phyloP scores from a whole-genome alignment of 495 filamentous ascomycete species.

The Lophiotrema nucula region DNA sequence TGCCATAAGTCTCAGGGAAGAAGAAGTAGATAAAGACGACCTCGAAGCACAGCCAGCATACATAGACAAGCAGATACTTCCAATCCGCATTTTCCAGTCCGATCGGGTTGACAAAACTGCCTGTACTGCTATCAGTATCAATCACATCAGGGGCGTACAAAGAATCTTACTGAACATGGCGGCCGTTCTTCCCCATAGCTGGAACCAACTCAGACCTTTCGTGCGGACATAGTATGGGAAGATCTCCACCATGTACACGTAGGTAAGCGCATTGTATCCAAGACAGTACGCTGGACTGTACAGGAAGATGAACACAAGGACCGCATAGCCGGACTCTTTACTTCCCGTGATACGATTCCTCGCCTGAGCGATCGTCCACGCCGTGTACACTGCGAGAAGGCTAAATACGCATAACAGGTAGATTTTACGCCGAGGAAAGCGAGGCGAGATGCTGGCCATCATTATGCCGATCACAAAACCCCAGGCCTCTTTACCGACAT shows the following conservation, averaged over 20 bases:
- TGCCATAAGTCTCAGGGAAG: slow-evolving; percentile 61
- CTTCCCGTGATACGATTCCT: slow-evolving; percentile 47
- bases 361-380: slow-evolving; percentile 59
- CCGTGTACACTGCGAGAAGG: slow-evolving; percentile 57
- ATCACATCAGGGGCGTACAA: slow-evolving; percentile 26
- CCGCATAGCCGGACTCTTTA: slow-evolving; percentile 44
- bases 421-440: slow-evolving; percentile 12
- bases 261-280: slow-evolving; percentile 65
- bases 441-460: slow-evolving; percentile 2
- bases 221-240: slow-evolving; percentile 44
- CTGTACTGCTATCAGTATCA: slow-evolving; percentile 44
- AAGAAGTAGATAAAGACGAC: slow-evolving; percentile 61
- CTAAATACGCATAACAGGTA: slow-evolving; percentile 46
- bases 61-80: slow-evolving; percentile 64
- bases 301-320: slow-evolving; percentile 58
- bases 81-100: slow-evolving; percentile 57
- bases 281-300: slow-evolving; percentile 64
- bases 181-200: slow-evolving; percentile 8
- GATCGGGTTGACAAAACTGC: slow-evolving; percentile 63
- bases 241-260: slow-evolving; percentile 49
- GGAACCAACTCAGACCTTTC: slow-evolving; percentile 42
- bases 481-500: slow-evolving; percentile 61
- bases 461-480: slow-evolving; percentile 24
- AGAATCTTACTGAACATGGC: slow-evolving; percentile 40
- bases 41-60: slow-evolving; percentile 58